Percentiles rank a stretch among this genome's conserved stretches.
Conservation (phyloP, 495 filamentous ascomycete genomes). For the Tuber melanosporum region DNA sequence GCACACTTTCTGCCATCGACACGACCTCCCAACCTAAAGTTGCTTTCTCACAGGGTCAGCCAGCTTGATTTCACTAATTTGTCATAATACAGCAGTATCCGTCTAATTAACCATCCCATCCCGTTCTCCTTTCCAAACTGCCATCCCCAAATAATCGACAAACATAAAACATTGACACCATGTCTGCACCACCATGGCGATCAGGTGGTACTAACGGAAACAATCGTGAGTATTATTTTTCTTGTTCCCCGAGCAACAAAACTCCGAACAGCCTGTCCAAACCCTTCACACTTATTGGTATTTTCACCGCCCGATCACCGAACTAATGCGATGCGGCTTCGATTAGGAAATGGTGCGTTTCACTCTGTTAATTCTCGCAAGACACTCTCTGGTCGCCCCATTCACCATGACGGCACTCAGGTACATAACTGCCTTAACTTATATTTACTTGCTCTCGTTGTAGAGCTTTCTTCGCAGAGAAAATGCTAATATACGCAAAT, state of each 20-base stretch:
- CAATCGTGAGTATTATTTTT: constrained; percentile 25
- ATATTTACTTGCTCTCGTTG: background rate
- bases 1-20: background rate
- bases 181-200: constrained; percentile 38
- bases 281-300: background rate
- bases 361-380: constrained; percentile 33
- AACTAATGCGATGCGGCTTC: background rate
- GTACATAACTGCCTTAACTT: background rate
- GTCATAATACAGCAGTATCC: background rate
- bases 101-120: background rate
- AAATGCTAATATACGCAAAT: background rate
- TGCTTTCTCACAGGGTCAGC: constrained; percentile 1
- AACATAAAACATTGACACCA: constrained; percentile 5
- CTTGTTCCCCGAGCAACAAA: background rate
- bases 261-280: background rate
- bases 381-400: constrained; percentile 16
- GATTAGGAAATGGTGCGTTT: constrained; percentile 27
- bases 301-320: background rate
- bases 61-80: constrained; percentile 5
- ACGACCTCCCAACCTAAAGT: background rate
- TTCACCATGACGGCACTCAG: background rate
- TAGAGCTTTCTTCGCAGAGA: background rate
- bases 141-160: background rate
- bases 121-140: background rate
- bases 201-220: constrained; percentile 31